phyloP scores from a whole-genome alignment of 2,329 filamentous ascomycete species.

The Chrysoporthe austroafricana region DNA sequence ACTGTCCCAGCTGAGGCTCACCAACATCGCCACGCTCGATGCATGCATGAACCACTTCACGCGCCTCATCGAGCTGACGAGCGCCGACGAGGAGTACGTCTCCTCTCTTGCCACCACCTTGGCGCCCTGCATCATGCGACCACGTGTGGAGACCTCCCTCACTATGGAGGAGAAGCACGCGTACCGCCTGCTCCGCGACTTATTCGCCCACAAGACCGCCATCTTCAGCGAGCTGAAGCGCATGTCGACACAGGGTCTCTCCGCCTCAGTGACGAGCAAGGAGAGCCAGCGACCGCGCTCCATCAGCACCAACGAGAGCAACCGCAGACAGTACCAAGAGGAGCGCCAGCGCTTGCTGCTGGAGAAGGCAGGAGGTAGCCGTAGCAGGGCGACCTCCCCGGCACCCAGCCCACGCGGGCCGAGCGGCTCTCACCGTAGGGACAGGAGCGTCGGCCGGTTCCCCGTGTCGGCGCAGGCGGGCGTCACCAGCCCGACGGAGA shows the following conservation, averaged over 20 bases:
- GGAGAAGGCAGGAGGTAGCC: constrained; percentile 63
- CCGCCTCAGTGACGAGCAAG: constrained; percentile 42
- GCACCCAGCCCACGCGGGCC: constrained; percentile 56
- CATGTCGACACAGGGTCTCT: constrained; percentile 72
- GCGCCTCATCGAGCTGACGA: constrained; percentile 92
- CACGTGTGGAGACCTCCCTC: constrained; percentile 82
- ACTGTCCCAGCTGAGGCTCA: constrained; percentile 88
- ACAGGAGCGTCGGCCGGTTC: constrained; percentile 81
- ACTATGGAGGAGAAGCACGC: constrained; percentile 96
- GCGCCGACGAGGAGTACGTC: constrained; percentile 87
- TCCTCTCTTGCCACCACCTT: constrained; percentile 73
- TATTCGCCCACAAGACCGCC: constrained; percentile 90
- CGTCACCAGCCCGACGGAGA: constrained; percentile 53
- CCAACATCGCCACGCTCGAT: constrained; percentile 98
- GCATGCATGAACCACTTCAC: constrained; percentile 98
- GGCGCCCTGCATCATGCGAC: constrained; percentile 85
- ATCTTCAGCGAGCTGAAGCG: constrained; percentile 98
- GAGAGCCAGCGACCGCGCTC: constrained; percentile 71
- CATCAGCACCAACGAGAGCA: constrained; percentile 94
- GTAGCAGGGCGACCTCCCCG: constrained; percentile 76
- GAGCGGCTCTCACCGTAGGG: constrained; percentile 68
- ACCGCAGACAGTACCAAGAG: constrained; percentile 91
- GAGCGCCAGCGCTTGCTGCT: constrained; percentile 85
- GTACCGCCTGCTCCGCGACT: constrained; percentile 85
- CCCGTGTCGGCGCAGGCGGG: constrained; percentile 69